A percentile compares a stretch with the other conserved stretches of the same genome.
These are phyloP conservation scores for Coprinopsis cinerea DNA, from an alignment of 768 basidiomycete genomes.

Conservation along the genomic window DNA sequence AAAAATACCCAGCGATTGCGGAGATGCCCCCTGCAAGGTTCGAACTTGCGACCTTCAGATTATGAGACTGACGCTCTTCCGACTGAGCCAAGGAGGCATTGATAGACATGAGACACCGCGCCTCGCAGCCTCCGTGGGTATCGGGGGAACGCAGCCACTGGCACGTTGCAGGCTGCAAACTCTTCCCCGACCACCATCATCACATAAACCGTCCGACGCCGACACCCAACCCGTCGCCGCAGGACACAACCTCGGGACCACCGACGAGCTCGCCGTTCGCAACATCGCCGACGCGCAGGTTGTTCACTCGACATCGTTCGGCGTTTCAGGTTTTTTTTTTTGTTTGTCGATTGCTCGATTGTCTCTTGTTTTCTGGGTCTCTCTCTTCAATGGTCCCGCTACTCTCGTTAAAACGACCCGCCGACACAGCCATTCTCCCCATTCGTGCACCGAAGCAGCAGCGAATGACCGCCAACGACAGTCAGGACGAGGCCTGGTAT, in stretches of 20 bases:
- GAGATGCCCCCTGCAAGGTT: conserved; percentile 1
- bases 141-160: too few species aligned
- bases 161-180: not conserved
- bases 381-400: not conserved
- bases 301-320: too few species aligned
- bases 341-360: not conserved
- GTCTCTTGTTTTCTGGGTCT: not conserved
- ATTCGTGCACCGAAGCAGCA: not conserved
- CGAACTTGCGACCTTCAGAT: conserved; percentile 2
- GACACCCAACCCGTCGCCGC: not conserved
- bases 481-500: too few species aligned
- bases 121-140: too few species aligned
- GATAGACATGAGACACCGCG: too few species aligned
- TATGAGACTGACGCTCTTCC: conserved; percentile 35
- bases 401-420: not conserved
- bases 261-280: too few species aligned
- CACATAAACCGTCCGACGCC: not conserved
- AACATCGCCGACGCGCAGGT: not conserved
- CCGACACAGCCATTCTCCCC: not conserved
- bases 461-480: not conserved
- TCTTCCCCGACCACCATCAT: not conserved
- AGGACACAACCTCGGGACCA: too few species aligned
- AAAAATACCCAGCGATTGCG: too few species aligned
- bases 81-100: conserved; percentile 33
- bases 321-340: too few species aligned